These are phyloP conservation scores for Diplodia mutila DNA, from an alignment of 2,329 filamentous ascomycete genomes.

Conservation along the genomic window DNA sequence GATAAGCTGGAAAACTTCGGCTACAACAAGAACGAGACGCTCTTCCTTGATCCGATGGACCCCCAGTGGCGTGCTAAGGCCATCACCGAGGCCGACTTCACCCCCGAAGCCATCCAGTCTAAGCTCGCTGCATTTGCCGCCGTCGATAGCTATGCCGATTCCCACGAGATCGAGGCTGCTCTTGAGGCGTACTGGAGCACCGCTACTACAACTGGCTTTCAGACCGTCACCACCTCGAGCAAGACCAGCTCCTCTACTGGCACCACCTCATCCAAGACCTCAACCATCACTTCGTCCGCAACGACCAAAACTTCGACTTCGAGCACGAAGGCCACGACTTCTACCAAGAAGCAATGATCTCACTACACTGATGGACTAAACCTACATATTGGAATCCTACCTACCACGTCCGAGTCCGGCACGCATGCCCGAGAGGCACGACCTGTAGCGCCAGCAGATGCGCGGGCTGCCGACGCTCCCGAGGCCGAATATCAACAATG, in stretches of 20 bases:
- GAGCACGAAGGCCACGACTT: constrained; percentile 6
- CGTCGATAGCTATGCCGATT: constrained; percentile 37
- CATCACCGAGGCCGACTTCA: constrained; percentile 34
- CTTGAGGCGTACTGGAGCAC: constrained; percentile 36
- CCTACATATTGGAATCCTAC: too few species aligned
- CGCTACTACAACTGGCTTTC: not conserved
- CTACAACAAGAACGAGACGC: constrained; percentile 39
- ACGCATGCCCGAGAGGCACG: too few species aligned
- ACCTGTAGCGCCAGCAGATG: too few species aligned
- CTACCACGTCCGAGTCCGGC: too few species aligned
- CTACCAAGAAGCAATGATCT: not conserved
- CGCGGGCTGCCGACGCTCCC: too few species aligned
- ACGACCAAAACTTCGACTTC: not conserved
- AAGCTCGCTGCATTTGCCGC: constrained; percentile 40
- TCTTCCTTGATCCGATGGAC: constrained; percentile 40
- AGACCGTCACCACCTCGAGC: not conserved
- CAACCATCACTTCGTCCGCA: not conserved
- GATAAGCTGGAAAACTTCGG: constrained; percentile 39
- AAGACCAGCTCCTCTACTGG: not conserved
- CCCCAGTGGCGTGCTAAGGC: constrained; percentile 35
- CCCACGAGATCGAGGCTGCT: constrained; percentile 32
- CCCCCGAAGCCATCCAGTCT: constrained; percentile 32
- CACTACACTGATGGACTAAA: not conserved
- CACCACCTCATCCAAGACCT: not conserved
- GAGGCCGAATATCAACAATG: too few species aligned